Conservation (phyloP, 345 rosid genomes). For the Boechera divaricarpa region DNA sequence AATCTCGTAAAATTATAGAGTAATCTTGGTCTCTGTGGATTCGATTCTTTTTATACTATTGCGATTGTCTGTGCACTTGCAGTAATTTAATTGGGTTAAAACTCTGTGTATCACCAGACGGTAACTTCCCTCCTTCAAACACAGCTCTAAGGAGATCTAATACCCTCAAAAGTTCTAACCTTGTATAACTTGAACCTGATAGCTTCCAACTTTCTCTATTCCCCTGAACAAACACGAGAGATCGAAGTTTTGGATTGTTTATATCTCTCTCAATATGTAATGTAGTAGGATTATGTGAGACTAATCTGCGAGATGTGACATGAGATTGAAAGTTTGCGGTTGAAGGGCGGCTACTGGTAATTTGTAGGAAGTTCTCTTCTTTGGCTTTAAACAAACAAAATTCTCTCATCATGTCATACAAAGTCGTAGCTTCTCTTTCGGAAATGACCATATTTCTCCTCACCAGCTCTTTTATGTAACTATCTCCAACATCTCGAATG, state of each 20-base stretch:
- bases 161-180: slow-evolving; percentile 39
- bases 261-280: neutral
- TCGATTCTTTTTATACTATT: no score
- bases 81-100: no score
- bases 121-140: slow-evolving; percentile 9
- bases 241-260: slow-evolving; percentile 13
- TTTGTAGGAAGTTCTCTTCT: slow-evolving; percentile 16
- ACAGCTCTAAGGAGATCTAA: slow-evolving; percentile 33
- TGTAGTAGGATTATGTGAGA: neutral
- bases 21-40: no score
- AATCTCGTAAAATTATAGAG: no score
- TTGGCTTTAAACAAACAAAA: slow-evolving; percentile 26
- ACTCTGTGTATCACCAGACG: neutral
- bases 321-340: neutral
- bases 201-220: neutral
- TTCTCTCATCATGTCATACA: slow-evolving; percentile 43
- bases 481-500: slow-evolving; percentile 37
- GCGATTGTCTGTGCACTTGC: no score
- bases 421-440: neutral
- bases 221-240: neutral
- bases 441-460: slow-evolving; percentile 45
- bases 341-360: accelerated
- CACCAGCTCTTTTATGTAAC: slow-evolving; percentile 40
- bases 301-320: slow-evolving; percentile 32
- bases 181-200: neutral